Percentiles rank a stretch among this genome's conserved stretches.
Evolutionary conservation across 768 basidiomycete species (phyloP).

Genomic region (Leccinum broughii): DNA sequence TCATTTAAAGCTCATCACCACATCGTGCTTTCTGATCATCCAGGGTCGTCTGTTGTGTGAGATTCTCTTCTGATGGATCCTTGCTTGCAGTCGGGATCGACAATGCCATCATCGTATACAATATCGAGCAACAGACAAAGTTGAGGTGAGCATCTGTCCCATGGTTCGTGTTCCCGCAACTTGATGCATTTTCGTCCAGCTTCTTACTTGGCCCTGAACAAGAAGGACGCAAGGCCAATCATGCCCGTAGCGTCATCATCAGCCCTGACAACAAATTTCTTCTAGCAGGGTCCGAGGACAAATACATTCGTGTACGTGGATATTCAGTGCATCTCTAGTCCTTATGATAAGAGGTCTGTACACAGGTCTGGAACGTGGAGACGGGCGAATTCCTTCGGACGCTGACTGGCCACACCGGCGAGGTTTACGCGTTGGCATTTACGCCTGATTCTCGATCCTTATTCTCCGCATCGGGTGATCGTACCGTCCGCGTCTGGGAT

Average conservation of each 20-base stretch:
- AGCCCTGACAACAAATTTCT: slow-evolving; percentile 34
- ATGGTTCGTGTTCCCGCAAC: not conserved
- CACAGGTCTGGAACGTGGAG: slow-evolving; percentile 30
- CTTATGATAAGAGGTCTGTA: slow-evolving; percentile 5
- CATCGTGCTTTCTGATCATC: not conserved
- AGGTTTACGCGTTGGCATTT: slow-evolving; percentile 39
- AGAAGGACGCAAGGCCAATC: slow-evolving; percentile 24
- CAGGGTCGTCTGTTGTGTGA: slow-evolving; percentile 35
- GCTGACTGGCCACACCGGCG: slow-evolving; percentile 34
- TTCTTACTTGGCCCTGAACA: slow-evolving; percentile 31
- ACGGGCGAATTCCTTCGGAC: slow-evolving; percentile 30
- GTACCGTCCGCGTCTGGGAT: slow-evolving; percentile 38
- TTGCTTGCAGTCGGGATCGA: slow-evolving; percentile 35
- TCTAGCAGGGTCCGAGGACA: slow-evolving; percentile 37
- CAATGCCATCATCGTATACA: slow-evolving; percentile 33
- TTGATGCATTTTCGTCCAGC: slow-evolving; percentile 10
- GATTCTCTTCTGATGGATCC: slow-evolving; percentile 33
- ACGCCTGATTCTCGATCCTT: slow-evolving; percentile 35
- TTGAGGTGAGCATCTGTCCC: slow-evolving; percentile 23
- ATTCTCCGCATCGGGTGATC: slow-evolving; percentile 39
- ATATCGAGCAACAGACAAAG: slow-evolving; percentile 28
- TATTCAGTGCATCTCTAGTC: not conserved
- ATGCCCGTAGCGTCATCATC: slow-evolving; percentile 34
- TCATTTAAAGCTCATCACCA: slow-evolving; percentile 12
- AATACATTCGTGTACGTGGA: slow-evolving; percentile 32